Conservation (phyloP, 805 yeast species). For the Kodamaea kakaduensis region DNA sequence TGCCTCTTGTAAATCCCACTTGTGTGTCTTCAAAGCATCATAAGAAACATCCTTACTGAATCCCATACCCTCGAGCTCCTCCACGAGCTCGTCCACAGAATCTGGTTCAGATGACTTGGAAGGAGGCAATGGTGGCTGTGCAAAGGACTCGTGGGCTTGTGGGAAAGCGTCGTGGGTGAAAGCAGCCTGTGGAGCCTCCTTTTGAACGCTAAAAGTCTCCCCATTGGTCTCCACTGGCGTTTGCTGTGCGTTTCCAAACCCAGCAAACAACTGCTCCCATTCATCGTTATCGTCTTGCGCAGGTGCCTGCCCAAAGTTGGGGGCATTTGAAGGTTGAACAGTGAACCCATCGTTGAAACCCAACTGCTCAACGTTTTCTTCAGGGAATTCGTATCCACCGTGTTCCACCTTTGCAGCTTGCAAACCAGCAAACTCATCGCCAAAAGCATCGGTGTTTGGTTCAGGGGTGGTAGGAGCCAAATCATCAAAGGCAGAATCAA, state of each 20-base stretch:
- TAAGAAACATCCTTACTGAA: slow-evolving; percentile 63
- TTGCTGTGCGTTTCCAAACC: slow-evolving; percentile 56
- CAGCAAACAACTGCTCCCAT: slow-evolving; percentile 93
- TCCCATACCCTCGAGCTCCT: slow-evolving; percentile 88
- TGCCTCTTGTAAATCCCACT: slow-evolving; percentile 82
- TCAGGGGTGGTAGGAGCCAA: slow-evolving; percentile 31
- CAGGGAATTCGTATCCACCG: slow-evolving; percentile 27
- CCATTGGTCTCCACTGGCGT: slow-evolving; percentile 3
- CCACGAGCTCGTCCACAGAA: slow-evolving; percentile 56
- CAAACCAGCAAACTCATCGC: slow-evolving; percentile 36
- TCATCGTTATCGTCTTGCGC: slow-evolving; percentile 50
- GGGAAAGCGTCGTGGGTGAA: neutral
- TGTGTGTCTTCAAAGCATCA: slow-evolving; percentile 62
- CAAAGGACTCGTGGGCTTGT: neutral
- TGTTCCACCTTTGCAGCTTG: slow-evolving; percentile 32
- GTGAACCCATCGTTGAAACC: slow-evolving; percentile 31
- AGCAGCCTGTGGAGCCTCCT: slow-evolving; percentile 1
- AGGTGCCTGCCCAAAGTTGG: slow-evolving; percentile 14
- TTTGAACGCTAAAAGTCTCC: no score
- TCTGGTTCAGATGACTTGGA: slow-evolving; percentile 12
- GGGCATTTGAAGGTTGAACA: slow-evolving; percentile 11
- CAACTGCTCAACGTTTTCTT: slow-evolving; percentile 18
- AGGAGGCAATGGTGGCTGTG: slow-evolving; percentile 7
- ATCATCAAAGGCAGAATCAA: slow-evolving; percentile 36
- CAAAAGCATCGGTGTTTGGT: slow-evolving; percentile 24